phyloP scores from a whole-genome alignment of 129 eudicot species.

The carrot (Daucus carota) region DNA sequence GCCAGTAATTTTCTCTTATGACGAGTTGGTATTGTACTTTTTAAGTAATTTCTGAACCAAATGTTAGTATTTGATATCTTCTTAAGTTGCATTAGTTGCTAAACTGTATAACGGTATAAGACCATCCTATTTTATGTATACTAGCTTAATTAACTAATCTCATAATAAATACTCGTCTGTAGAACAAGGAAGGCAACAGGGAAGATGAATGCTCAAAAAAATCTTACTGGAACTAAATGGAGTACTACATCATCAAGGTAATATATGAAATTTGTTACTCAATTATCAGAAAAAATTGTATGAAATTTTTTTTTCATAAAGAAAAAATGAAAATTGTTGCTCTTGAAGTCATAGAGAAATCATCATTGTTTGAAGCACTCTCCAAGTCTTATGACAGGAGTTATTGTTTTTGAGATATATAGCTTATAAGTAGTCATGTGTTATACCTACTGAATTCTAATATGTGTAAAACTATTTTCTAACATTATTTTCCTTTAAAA shows the following conservation, averaged over 20 bases:
- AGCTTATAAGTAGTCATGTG: too few species aligned
- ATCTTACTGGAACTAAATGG: conserved; percentile 44
- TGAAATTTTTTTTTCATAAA: too few species aligned
- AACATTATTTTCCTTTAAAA: background rate
- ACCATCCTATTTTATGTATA: background rate
- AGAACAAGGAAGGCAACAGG: conserved; percentile 49
- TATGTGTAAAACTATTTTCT: background rate
- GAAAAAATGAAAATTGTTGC: too few species aligned
- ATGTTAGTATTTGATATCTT: background rate
- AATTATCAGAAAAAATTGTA: background rate
- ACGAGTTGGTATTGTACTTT: background rate
- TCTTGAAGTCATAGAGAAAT: background rate
- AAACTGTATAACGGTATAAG: background rate
- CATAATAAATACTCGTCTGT: conserved; percentile 15
- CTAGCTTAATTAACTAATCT: background rate
- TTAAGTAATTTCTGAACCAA: background rate
- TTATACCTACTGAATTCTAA: background rate
- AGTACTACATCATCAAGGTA: conserved; percentile 49
- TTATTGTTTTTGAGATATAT: background rate
- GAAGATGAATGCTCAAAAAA: conserved; percentile 36
- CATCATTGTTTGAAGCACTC: background rate
- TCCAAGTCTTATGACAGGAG: background rate
- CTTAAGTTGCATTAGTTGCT: background rate
- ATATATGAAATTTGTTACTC: conserved; percentile 11
- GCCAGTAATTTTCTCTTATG: background rate